Base-by-base conservation (phyloP, 768 basidiomycete genomes). In the Rhodotorula babjevae region DNA sequence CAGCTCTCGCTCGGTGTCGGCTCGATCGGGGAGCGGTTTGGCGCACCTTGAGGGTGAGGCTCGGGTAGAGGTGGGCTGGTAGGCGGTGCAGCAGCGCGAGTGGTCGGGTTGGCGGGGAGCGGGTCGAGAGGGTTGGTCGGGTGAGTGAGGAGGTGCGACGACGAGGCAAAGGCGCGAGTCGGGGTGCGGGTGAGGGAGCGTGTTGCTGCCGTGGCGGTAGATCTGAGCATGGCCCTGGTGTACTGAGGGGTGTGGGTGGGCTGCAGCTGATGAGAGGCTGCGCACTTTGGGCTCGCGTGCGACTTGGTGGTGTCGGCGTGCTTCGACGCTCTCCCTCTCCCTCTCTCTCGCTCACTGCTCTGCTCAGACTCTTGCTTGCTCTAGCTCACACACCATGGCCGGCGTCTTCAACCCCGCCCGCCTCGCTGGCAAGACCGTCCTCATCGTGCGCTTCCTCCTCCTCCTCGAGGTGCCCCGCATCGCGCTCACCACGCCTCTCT, bases 371-470 rank as follows among this genome's bases (percentile, higher is more conserved):
- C 29, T 27, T 29, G 25, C 2, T 14, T 29, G 59, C 47, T 33
- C 27, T 3, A n/a, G 15, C 59, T 31, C 40, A 15, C 3, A 18
- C n/a, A 66, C 33, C 15, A 72, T 72, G 71, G n/a, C 71, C 0
- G 56, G 42, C 33, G 64, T 75, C 29, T 75, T 75, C 69, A 61
- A 55, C 53, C 14, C 53, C 2, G 10, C 65, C 8, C 68, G 74
- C 27, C 62, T 76, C 40, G 68, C 67, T 0, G 71, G 68, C 53
- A 69, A 70, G 55, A 76, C 65, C 18, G 74, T 76, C 53, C 65
- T 76, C 68, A 50, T 76, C 58, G 71, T 65, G 0, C 36, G 71
- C 46, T 46, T n/a, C 19, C 29, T 11, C 42, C 62, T 33, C n/a
- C 18, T 56, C 40, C 16, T 21, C 36, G 16, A n/a, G 33, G 15